Conservation (phyloP, 163 green algal genomes). For the Prototheca wickerhamii region DNA sequence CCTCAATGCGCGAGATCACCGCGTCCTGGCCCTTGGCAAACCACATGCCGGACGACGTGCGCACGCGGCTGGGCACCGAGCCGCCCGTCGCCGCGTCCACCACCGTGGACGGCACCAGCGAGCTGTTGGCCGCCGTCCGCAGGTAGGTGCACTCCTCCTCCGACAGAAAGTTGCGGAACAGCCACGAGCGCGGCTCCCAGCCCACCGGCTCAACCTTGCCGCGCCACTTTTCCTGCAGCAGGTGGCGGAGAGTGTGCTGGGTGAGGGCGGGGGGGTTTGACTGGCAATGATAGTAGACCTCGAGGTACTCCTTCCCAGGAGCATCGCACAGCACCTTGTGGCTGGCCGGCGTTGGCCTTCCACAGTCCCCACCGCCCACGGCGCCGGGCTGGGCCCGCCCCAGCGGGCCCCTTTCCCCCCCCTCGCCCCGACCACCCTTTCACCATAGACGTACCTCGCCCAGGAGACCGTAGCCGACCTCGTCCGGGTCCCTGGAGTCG, state of each 20-base stretch:
- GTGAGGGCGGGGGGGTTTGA: not conserved
- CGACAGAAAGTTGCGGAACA: slow-evolving; percentile 56
- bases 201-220: slow-evolving; percentile 48
- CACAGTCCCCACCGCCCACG: no score
- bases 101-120: slow-evolving; percentile 43
- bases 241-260: not conserved
- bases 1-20: slow-evolving; percentile 50
- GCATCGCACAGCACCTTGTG: not conserved
- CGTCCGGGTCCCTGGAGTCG: no score
- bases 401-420: not conserved
- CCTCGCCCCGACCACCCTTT: not conserved
- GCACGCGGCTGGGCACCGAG: slow-evolving; percentile 32
- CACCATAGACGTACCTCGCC: slow-evolving; percentile 23
- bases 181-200: slow-evolving; percentile 48
- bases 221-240: slow-evolving; percentile 28
- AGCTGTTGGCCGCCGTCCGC: slow-evolving; percentile 37
- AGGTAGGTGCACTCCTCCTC: slow-evolving; percentile 60
- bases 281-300: not conserved
- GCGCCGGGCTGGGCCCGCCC: no score
- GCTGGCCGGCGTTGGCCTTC: not conserved
- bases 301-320: not conserved
- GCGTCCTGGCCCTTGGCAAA: slow-evolving; percentile 39
- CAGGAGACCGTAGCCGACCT: slow-evolving; percentile 30
- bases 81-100: slow-evolving; percentile 57
- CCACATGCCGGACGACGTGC: slow-evolving; percentile 45